These are phyloP conservation scores for Ophiocordyceps camponoti-rufipedis DNA, from an alignment of 2,329 filamentous ascomycete genomes.

Conservation along the genomic window DNA sequence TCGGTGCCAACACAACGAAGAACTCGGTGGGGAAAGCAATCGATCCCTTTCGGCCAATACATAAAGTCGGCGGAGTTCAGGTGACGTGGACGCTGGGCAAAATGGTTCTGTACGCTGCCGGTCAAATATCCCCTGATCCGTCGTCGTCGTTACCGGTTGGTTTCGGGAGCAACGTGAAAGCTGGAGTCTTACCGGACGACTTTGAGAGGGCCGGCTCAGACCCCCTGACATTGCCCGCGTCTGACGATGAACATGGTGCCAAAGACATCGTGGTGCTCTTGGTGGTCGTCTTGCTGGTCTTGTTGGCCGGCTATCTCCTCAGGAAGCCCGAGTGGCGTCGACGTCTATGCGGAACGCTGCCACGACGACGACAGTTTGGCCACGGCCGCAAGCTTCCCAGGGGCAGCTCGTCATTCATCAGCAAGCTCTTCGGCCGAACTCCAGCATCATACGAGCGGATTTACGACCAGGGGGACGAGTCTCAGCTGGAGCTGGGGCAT, in stretches of 20 bases:
- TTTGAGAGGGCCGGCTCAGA: slow-evolving; percentile 67
- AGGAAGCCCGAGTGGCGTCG: slow-evolving; percentile 59
- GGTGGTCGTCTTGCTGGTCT: slow-evolving; percentile 56
- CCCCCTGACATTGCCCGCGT: slow-evolving; percentile 9
- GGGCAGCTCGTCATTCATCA: slow-evolving; percentile 32
- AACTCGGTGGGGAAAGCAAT: slow-evolving; percentile 51
- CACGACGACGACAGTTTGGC: slow-evolving; percentile 10
- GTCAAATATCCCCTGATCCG: slow-evolving; percentile 52
- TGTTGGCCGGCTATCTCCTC: slow-evolving; percentile 53
- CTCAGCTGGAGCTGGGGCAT: slow-evolving; percentile 63
- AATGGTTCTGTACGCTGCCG: slow-evolving; percentile 87
- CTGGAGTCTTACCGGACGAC: slow-evolving; percentile 44
- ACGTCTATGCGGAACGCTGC: slow-evolving; percentile 11
- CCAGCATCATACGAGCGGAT: slow-evolving; percentile 60
- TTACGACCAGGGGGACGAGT: slow-evolving; percentile 57
- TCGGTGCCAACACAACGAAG: slow-evolving; percentile 52
- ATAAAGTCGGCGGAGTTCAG: slow-evolving; percentile 82
- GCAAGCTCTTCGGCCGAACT: slow-evolving; percentile 47
- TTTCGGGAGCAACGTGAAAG: slow-evolving; percentile 69
- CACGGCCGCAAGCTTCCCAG: slow-evolving; percentile 22
- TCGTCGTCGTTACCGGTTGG: slow-evolving; percentile 54
- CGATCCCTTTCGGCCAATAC: slow-evolving; percentile 78
- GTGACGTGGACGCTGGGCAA: slow-evolving; percentile 96
- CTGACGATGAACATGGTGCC: slow-evolving; percentile 22
- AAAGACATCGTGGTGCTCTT: slow-evolving; percentile 57